A percentile compares a stretch with the other conserved stretches of the same genome.
These are phyloP conservation scores for Aeschynomene evenia DNA, from an alignment of 306 rosid genomes.

Conservation along the genomic window DNA sequence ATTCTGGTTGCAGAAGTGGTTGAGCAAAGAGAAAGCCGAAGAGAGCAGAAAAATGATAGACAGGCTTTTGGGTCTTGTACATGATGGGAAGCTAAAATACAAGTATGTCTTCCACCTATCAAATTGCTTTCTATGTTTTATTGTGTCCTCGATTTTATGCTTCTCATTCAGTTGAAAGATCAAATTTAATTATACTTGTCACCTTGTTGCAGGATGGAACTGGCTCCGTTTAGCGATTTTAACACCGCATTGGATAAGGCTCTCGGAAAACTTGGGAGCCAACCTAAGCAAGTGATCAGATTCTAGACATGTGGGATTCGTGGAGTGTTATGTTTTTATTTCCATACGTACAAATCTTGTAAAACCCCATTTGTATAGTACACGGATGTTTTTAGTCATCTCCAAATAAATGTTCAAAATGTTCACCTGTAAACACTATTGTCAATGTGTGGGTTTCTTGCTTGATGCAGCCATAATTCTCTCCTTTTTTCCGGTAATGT, in stretches of 20 bases:
- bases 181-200: not conserved
- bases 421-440: not conserved
- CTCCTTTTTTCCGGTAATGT: not conserved
- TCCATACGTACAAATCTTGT: not conserved
- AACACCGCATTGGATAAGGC: constrained; percentile 71
- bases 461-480: not conserved
- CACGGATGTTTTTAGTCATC: not conserved
- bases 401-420: not conserved
- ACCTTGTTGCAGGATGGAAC: constrained; percentile 64
- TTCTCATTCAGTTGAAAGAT: constrained; percentile 10
- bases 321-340: constrained; percentile 18
- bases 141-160: not conserved
- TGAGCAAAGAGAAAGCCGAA: constrained; percentile 60
- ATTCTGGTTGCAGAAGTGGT: constrained; percentile 89
- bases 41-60: constrained; percentile 79
- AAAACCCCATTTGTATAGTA: not conserved
- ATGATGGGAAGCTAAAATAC: constrained; percentile 73
- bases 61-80: constrained; percentile 66
- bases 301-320: constrained; percentile 43
- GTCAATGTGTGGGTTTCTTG: not conserved
- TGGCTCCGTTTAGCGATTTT: constrained; percentile 69
- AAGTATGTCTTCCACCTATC: constrained; percentile 46
- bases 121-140: not conserved
- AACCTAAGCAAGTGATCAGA: constrained; percentile 85
- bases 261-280: constrained; percentile 91